phyloP scores from a whole-genome alignment of 129 eudicot genomes.

The Calendula officinalis region DNA sequence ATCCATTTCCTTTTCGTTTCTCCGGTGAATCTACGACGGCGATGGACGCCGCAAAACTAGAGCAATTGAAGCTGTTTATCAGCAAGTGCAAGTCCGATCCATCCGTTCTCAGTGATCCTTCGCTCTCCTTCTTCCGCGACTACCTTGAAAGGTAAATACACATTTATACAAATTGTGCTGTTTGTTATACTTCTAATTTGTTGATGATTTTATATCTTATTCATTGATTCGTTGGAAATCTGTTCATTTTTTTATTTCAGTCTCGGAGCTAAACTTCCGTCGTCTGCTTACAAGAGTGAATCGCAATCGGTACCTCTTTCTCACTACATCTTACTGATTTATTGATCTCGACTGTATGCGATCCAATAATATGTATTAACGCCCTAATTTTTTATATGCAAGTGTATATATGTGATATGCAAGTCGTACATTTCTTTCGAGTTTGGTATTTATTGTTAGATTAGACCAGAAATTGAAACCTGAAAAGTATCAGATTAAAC shows the following conservation, averaged over 20 bases:
- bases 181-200: neutral
- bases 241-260: conserved; percentile 40
- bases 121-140: conserved; percentile 89
- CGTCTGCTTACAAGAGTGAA: conserved; percentile 45
- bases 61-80: conserved; percentile 59
- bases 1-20: neutral
- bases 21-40: conserved; percentile 23
- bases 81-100: conserved; percentile 68
- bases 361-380: neutral
- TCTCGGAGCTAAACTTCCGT: conserved; percentile 77
- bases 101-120: conserved; percentile 72
- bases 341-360: neutral
- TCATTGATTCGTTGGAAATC: neutral
- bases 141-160: conserved; percentile 68
- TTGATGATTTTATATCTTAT: neutral
- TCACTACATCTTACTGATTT: neutral
- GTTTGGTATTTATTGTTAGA: neutral
- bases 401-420: neutral
- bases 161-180: neutral
- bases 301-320: conserved; percentile 33
- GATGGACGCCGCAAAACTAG: conserved; percentile 70
- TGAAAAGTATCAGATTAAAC: neutral
- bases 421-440: neutral
- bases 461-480: neutral
- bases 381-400: neutral